phyloP scores from a whole-genome alignment of 345 rosid species.

The Melastoma malabathricum region DNA sequence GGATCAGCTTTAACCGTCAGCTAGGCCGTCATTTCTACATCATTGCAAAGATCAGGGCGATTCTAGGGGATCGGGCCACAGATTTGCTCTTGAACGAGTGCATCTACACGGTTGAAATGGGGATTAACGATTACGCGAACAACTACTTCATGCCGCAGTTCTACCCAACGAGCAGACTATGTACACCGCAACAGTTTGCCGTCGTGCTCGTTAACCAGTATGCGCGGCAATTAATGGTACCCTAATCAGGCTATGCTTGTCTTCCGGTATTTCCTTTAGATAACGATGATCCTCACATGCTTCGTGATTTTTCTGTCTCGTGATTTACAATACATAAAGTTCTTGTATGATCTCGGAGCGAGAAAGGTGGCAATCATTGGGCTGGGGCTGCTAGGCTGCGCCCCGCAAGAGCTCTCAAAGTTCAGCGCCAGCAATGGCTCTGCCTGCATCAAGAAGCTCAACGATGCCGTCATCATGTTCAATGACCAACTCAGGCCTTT shows the following conservation, averaged over 20 bases:
- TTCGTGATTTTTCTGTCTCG: not conserved
- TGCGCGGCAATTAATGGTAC: slow-evolving; percentile 15
- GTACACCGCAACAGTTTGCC: slow-evolving; percentile 14
- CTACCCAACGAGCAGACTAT: slow-evolving; percentile 11
- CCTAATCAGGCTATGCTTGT: not conserved
- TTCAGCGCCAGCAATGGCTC: too few species aligned
- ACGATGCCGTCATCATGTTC: slow-evolving; percentile 9
- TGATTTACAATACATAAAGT: slow-evolving; percentile 4
- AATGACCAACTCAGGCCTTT: slow-evolving; percentile 10
- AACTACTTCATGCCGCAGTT: slow-evolving; percentile 18
- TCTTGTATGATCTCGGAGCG: slow-evolving; percentile 18
- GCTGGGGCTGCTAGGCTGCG: slow-evolving; percentile 18
- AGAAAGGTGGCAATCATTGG: slow-evolving; percentile 24
- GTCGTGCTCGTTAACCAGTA: slow-evolving; percentile 12
- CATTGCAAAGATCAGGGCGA: not conserved
- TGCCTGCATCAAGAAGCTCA: too few species aligned
- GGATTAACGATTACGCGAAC: slow-evolving; percentile 25
- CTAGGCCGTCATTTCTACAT: slow-evolving; percentile 4
- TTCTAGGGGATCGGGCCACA: not conserved
- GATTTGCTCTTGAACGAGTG: slow-evolving; percentile 15
- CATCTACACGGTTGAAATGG: slow-evolving; percentile 19
- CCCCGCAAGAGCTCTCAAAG: not conserved
- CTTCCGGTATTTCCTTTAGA: not conserved
- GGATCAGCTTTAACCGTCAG: slow-evolving; percentile 12
- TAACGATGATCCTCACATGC: not conserved